phyloP scores from a whole-genome alignment of 768 basidiomycete species.

The Leccinum incarnatum region DNA sequence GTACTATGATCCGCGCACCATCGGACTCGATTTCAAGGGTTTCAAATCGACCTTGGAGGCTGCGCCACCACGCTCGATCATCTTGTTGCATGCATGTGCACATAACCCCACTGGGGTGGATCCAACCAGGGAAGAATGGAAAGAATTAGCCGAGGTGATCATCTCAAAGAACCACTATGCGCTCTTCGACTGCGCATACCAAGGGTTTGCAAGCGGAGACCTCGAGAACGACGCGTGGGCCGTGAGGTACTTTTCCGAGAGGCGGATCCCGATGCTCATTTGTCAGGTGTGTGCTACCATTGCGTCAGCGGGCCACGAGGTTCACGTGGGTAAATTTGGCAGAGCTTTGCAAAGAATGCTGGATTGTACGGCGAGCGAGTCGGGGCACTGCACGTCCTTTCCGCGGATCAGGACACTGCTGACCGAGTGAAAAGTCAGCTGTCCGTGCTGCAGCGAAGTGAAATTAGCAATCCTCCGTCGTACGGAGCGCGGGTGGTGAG shows the following conservation, averaged over 20 bases:
- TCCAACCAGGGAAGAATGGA: constrained; percentile 87
- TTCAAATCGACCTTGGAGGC: constrained; percentile 56
- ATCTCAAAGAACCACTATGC: constrained; percentile 74
- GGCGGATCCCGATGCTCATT: constrained; percentile 72
- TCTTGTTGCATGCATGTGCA: constrained; percentile 91
- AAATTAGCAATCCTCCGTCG: constrained; percentile 93
- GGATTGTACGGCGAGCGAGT: constrained; percentile 94
- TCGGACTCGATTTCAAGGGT: constrained; percentile 78
- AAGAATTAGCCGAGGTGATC: constrained; percentile 68
- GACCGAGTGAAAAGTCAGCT: constrained; percentile 80
- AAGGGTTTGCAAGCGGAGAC: constrained; percentile 94
- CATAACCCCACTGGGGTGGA: constrained; percentile 98
- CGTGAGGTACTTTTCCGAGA: constrained; percentile 80
- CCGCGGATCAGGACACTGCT: constrained; percentile 61
- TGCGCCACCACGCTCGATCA: constrained; percentile 76
- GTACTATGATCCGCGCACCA: constrained; percentile 92
- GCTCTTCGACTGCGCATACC: constrained; percentile 96
- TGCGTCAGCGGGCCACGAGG: background rate
- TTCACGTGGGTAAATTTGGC: constrained; percentile 17
- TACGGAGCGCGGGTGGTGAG: constrained; percentile 87
- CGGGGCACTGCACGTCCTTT: constrained; percentile 87
- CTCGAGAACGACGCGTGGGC: constrained; percentile 91
- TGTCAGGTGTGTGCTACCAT: constrained; percentile 64
- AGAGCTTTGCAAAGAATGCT: constrained; percentile 98
- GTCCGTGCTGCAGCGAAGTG: constrained; percentile 86